Conservation (phyloP, 345 rosid species). For the Euphorbia pulcherrima region DNA sequence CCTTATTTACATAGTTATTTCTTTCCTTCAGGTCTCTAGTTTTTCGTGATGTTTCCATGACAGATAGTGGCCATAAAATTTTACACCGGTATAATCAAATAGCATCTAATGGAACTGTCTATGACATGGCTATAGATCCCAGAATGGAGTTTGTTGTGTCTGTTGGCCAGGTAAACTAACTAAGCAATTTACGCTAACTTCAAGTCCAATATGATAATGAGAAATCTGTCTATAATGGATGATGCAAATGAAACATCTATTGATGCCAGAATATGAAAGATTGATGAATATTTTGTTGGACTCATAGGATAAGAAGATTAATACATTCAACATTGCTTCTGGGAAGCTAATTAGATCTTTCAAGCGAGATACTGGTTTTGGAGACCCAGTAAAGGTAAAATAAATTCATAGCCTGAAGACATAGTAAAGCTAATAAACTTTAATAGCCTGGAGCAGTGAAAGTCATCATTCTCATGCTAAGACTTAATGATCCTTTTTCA, state of each 20-base stretch:
- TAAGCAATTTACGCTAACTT: constrained; percentile 2
- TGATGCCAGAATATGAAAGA: constrained; percentile 9
- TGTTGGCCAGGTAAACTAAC: constrained; percentile 63
- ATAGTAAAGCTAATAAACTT: constrained; percentile 49
- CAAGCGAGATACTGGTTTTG: constrained; percentile 65
- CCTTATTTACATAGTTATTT: constrained; percentile 11
- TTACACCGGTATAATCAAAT: constrained; percentile 56
- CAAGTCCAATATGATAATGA: constrained; percentile 8
- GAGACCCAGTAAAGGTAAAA: constrained; percentile 72
- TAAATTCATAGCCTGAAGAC: constrained; percentile 20
- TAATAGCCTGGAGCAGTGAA: constrained; percentile 16
- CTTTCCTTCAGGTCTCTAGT: constrained; percentile 50
- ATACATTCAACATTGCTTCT: constrained; percentile 48
- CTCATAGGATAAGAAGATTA: constrained; percentile 76
- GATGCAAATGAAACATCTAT: neutral
- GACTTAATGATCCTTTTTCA: constrained; percentile 27
- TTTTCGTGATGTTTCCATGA: constrained; percentile 52
- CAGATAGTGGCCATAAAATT: constrained; percentile 32
- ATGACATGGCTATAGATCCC: constrained; percentile 77
- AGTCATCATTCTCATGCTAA: constrained; percentile 20
- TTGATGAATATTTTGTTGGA: constrained; percentile 14
- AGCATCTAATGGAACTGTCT: constrained; percentile 72
- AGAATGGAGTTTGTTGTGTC: constrained; percentile 56
- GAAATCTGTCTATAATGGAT: neutral
- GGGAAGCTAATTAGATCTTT: constrained; percentile 70